Evolutionary conservation across 208 protist genomes (phyloP).

Genomic region (Leishmania tropica): DNA sequence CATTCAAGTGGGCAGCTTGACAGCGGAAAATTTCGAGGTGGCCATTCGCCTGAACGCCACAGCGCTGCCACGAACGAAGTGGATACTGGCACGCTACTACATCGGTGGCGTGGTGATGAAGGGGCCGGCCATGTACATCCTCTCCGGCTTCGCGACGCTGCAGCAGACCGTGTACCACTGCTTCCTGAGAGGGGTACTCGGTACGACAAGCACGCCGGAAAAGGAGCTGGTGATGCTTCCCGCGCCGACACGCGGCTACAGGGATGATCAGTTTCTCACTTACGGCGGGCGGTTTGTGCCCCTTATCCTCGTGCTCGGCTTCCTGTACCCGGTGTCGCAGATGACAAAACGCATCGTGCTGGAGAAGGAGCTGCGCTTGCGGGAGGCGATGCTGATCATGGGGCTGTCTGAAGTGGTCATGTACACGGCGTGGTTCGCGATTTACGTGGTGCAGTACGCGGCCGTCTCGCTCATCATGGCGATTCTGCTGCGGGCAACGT

Average conservation of each 20-base stretch:
- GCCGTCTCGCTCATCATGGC: constrained; percentile 59
- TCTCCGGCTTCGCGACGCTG: constrained; percentile 65
- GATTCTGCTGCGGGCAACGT: constrained; percentile 57
- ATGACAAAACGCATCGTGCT: constrained; percentile 55
- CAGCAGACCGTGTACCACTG: constrained; percentile 52
- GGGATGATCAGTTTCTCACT: constrained; percentile 50
- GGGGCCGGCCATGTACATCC: constrained; percentile 51
- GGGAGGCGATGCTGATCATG: constrained; percentile 82
- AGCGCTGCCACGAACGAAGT: constrained; percentile 37
- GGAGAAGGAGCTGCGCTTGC: constrained; percentile 78
- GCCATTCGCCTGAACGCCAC: constrained; percentile 58
- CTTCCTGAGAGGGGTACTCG: constrained; percentile 39
- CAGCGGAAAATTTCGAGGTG: constrained; percentile 39
- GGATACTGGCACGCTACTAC: constrained; percentile 29
- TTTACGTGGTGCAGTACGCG: constrained; percentile 59
- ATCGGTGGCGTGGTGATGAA: constrained; percentile 29
- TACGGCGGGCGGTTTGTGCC: constrained; percentile 48
- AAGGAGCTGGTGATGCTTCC: constrained; percentile 41
- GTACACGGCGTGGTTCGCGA: constrained; percentile 63
- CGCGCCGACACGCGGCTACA: constrained; percentile 41
- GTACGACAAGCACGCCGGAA: constrained; percentile 31
- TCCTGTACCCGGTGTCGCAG: constrained; percentile 70
- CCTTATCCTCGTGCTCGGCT: constrained; percentile 74
- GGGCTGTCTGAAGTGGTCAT: constrained; percentile 63
- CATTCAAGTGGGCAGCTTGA: constrained; percentile 42